Base-by-base conservation (phyloP, 192 early-diverging fungal species). In the Coemansia sp. region DNA sequence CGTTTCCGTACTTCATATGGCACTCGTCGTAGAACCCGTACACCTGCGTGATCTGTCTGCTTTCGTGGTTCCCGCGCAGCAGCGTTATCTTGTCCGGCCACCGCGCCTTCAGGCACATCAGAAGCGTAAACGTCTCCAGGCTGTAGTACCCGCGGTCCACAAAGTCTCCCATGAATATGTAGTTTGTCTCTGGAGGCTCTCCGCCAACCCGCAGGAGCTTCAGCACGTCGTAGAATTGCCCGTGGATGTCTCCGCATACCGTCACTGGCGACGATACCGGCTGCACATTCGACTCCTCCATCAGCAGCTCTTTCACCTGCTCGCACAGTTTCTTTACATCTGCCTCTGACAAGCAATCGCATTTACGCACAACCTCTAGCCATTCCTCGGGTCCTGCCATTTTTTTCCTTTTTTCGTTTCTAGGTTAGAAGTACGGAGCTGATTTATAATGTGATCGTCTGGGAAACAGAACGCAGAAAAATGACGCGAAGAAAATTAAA, bases 101-200 rank as follows among this genome's bases (percentile, higher is more conserved):
- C 84, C 92, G 93, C 74, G 92, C 95, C 86, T 98, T 98, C 45
- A 98, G 78, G 20, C 86, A 90, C 89, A 97, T 88, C 51, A 98
- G 83, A 62, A 97, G 68, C 20, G 95, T 95, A 73, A 97, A 96
- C 30, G 95, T 96, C 72, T 98, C 96, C 64, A 98, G 83, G 83
- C 91, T 93, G 82, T 95, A 95, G 85, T 96, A 97, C 37, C 96
- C 96, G 61, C 96, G 91, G 85, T 98, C 96, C 5, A 98, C 96
- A 84, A 96, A 98, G 78, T 98, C 96, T n/a, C 96, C 96, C 95
- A 99, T 97, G 75, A 99, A 99, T 69, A 99, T 95, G 80, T 99
- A 99, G 79, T 92, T 91, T 20, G 94, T 97, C 66, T 87, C 86
- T 37, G 95, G 93, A 28, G 95, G 86, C 79, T 97, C 95, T 15